These are phyloP conservation scores for Gynostemma pentaphyllum DNA, from an alignment of 306 rosid genomes.

Conservation along the genomic window DNA sequence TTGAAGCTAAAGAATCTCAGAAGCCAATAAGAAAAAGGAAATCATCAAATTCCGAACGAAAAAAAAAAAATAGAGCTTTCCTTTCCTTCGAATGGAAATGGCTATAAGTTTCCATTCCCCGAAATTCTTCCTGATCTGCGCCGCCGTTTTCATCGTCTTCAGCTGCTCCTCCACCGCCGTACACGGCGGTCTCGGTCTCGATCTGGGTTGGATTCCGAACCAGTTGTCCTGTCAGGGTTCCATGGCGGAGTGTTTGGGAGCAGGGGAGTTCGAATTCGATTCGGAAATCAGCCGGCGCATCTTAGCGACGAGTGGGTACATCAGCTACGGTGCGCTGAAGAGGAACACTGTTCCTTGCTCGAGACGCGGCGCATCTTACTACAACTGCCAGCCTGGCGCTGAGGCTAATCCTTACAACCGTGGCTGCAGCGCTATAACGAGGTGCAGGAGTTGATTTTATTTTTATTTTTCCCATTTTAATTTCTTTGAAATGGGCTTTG, in stretches of 20 bases:
- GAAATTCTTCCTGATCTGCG: slow-evolving; percentile 45
- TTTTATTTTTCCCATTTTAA: not conserved
- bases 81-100: slow-evolving; percentile 27
- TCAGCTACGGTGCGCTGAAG: slow-evolving; percentile 96
- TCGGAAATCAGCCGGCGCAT: slow-evolving; percentile 88
- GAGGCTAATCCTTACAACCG: slow-evolving; percentile 85
- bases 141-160: slow-evolving; percentile 18
- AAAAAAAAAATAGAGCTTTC: not conserved
- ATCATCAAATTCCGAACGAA: not conserved
- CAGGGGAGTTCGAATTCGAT: slow-evolving; percentile 62
- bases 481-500: slow-evolving; percentile 20
- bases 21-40: not conserved
- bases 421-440: slow-evolving; percentile 79
- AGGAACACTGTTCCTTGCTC: slow-evolving; percentile 97
- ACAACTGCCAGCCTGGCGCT: slow-evolving; percentile 84
- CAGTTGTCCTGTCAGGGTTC: slow-evolving; percentile 42
- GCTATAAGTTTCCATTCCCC: slow-evolving; percentile 22
- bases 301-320: slow-evolving; percentile 60
- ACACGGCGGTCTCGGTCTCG: slow-evolving; percentile 27
- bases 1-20: not conserved
- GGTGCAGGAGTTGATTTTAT: slow-evolving; percentile 69
- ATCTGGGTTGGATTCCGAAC: slow-evolving; percentile 28
- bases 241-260: slow-evolving; percentile 44
- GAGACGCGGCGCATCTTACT: slow-evolving; percentile 84
- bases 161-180: slow-evolving; percentile 27